A percentile compares a stretch with the other conserved stretches of the same genome.
These are phyloP conservation scores for Coemansia sp. DNA, from an alignment of 192 early-diverging fungal species.

Conservation along the genomic window DNA sequence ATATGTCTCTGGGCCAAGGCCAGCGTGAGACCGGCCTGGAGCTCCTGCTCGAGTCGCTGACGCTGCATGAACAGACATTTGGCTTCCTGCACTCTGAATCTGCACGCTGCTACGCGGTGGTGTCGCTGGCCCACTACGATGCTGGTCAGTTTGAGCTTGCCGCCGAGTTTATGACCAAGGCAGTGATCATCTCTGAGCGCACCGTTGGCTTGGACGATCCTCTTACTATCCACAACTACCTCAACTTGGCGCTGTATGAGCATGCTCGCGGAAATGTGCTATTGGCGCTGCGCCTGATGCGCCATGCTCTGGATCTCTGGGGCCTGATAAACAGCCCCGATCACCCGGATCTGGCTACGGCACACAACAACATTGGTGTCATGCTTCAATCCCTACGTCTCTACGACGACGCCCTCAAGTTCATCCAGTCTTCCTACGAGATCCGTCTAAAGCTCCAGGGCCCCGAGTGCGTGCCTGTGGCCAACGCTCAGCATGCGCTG, in stretches of 20 bases:
- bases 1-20: constrained; percentile 70
- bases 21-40: constrained; percentile 79
- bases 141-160: constrained; percentile 66
- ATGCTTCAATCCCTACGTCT: constrained; percentile 71
- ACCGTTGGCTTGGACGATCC: constrained; percentile 81
- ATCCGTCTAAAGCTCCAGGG: constrained; percentile 67
- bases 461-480: constrained; percentile 64
- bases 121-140: constrained; percentile 83
- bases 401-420: constrained; percentile 58
- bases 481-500: constrained; percentile 66
- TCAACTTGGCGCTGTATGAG: constrained; percentile 91
- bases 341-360: constrained; percentile 86
- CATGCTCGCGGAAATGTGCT: constrained; percentile 66
- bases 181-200: constrained; percentile 81
- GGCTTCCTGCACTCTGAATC: constrained; percentile 90
- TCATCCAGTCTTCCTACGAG: constrained; percentile 67
- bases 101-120: constrained; percentile 73
- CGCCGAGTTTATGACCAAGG: constrained; percentile 61
- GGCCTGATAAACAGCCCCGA: constrained; percentile 68
- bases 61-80: constrained; percentile 90
- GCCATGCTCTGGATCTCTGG: constrained; percentile 80
- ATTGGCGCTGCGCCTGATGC: constrained; percentile 69
- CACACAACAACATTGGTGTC: constrained; percentile 61
- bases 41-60: constrained; percentile 74
- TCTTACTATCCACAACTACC: constrained; percentile 84